Percentiles rank a stretch among this genome's conserved stretches.
These are phyloP conservation scores for Yamadazyma oceani DNA, from an alignment of 1,139 yeast species.

Conservation along the genomic window DNA sequence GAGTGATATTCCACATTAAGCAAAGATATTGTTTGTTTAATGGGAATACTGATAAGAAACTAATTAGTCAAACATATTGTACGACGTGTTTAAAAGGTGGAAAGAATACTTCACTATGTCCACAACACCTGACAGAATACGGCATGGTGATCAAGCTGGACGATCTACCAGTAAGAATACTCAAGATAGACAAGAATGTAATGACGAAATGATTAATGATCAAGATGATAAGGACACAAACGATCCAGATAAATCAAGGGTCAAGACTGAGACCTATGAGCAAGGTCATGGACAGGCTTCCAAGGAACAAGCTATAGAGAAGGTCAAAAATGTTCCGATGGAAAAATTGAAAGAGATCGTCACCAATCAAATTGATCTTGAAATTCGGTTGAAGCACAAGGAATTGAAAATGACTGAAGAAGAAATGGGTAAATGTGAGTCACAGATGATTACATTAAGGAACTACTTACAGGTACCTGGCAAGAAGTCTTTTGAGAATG, in stretches of 20 bases:
- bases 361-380: conserved; percentile 61
- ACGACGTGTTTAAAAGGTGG: conserved; percentile 1
- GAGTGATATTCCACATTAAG: too few species aligned
- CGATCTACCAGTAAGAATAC: neutral
- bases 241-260: too few species aligned
- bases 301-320: too few species aligned
- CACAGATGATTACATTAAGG: conserved; percentile 54
- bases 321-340: conserved; percentile 35
- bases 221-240: neutral
- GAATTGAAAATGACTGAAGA: conserved; percentile 59
- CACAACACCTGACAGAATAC: neutral
- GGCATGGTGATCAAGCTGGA: neutral
- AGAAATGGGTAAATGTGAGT: conserved; percentile 65
- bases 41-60: neutral
- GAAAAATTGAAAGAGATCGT: conserved; percentile 40
- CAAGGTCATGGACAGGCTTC: too few species aligned
- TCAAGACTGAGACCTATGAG: too few species aligned
- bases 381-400: conserved; percentile 67
- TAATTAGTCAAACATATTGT: conserved; percentile 1
- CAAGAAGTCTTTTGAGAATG: conserved; percentile 34
- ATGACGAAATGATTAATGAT: conserved; percentile 8
- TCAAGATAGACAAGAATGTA: conserved; percentile 2
- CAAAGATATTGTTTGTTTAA: neutral
- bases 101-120: conserved; percentile 1
- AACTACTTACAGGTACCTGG: conserved; percentile 53